Evolutionary conservation across 495 filamentous ascomycete genomes (phyloP).

Genomic region (Neurospora sp.): DNA sequence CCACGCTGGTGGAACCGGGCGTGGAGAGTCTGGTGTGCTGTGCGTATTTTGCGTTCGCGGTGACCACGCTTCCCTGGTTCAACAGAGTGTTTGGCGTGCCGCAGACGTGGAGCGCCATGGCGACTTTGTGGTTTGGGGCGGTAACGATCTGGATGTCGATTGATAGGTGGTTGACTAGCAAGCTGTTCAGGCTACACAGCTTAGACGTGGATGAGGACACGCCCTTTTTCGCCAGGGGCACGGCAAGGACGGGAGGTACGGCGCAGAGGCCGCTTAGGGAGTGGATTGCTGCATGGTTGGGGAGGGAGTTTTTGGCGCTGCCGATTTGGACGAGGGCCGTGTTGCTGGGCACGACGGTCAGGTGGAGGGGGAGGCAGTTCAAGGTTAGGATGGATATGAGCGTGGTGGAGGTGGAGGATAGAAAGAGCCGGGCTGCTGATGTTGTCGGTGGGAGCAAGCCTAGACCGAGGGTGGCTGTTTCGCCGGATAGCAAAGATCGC

Average conservation of each 20-base stretch:
- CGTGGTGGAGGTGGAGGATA: conserved; percentile 41
- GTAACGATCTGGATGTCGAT: conserved; percentile 61
- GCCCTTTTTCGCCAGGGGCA: conserved; percentile 57
- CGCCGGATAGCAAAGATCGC: conserved; percentile 17
- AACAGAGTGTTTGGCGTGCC: conserved; percentile 43
- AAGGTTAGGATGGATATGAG: conserved; percentile 77
- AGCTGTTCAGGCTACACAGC: conserved; percentile 58
- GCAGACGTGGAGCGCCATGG: conserved; percentile 61
- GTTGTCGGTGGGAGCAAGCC: conserved; percentile 1
- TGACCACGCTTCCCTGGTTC: conserved; percentile 63
- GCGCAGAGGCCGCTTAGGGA: conserved; percentile 48
- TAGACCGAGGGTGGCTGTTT: conserved; percentile 1
- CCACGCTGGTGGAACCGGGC: conserved; percentile 88
- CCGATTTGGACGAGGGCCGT: conserved; percentile 86
- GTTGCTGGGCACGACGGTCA: conserved; percentile 69
- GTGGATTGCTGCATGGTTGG: conserved; percentile 80
- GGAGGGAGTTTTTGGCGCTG: conserved; percentile 69
- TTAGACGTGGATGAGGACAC: conserved; percentile 66
- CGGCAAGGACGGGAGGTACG: conserved; percentile 19
- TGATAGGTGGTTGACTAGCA: conserved; percentile 64
- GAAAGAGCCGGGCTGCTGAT: background rate
- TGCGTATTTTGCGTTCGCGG: conserved; percentile 64
- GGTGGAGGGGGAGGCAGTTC: conserved; percentile 78
- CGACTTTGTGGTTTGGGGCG: conserved; percentile 51
- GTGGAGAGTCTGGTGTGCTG: conserved; percentile 85